A percentile compares a stretch with the other conserved stretches of the same genome.
These are phyloP conservation scores for Capillidium rhysosporum DNA, from an alignment of 371 early-diverging fungal species.

Conservation along the genomic window DNA sequence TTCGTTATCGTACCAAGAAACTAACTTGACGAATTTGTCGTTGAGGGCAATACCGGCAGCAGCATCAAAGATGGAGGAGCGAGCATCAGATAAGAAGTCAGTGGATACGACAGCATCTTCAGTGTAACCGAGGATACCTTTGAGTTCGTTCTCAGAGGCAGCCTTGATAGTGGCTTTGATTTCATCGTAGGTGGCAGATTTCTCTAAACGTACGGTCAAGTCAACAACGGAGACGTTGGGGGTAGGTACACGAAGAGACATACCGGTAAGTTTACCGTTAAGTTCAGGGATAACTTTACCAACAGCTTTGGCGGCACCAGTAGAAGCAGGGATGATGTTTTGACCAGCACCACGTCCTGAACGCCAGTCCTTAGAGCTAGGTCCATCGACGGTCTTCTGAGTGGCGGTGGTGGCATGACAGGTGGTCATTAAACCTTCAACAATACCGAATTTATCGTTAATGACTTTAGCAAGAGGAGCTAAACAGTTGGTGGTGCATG, in stretches of 20 bases:
- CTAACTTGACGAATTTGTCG: slow-evolving; percentile 94
- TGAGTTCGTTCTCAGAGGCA: slow-evolving; percentile 57
- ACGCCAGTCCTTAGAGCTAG: slow-evolving; percentile 94
- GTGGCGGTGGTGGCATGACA: slow-evolving; percentile 98
- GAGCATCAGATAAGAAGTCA: slow-evolving; percentile 86
- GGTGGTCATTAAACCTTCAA: slow-evolving; percentile 87
- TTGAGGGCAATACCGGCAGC: slow-evolving; percentile 94
- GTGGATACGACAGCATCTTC: slow-evolving; percentile 94
- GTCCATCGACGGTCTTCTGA: slow-evolving; percentile 99
- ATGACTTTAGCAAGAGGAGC: slow-evolving; percentile 98
- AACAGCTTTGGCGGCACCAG: slow-evolving; percentile 99
- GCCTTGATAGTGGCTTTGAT: slow-evolving; percentile 72
- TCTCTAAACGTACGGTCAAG: slow-evolving; percentile 80
- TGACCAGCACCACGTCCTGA: slow-evolving; percentile 89
- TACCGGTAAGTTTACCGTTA: slow-evolving; percentile 96
- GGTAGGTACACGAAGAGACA: slow-evolving; percentile 97
- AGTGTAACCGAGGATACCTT: slow-evolving; percentile 91
- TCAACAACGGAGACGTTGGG: slow-evolving; percentile 98
- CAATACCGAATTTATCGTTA: slow-evolving; percentile 82
- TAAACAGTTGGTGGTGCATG: slow-evolving; percentile 99
- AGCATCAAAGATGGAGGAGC: slow-evolving; percentile 91
- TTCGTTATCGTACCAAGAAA: slow-evolving; percentile 93
- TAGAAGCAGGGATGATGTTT: slow-evolving; percentile 99
- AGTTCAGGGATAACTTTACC: slow-evolving; percentile 95
- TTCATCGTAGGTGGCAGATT: slow-evolving; percentile 75